Percentiles rank a stretch among this genome's conserved stretches.
Evolutionary conservation across 805 yeast species (phyloP).

Genomic region (Ogataea corticis): DNA sequence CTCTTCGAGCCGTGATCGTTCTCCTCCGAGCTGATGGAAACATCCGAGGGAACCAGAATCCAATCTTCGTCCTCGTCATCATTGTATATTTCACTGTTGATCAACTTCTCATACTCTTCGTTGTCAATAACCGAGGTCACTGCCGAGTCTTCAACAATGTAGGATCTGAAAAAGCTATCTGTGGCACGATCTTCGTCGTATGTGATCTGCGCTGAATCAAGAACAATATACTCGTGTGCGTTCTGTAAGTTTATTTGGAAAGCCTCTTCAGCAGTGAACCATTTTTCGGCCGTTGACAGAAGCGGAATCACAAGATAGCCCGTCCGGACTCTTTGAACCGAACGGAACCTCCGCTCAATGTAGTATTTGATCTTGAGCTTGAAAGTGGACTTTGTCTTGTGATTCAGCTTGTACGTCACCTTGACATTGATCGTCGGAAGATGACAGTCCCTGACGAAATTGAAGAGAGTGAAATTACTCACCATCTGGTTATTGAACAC

Average conservation of each 20-base stretch:
- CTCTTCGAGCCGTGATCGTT: slow-evolving; percentile 10
- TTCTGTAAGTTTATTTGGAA: slow-evolving; percentile 21
- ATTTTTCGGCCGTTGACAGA: slow-evolving; percentile 22
- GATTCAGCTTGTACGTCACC: slow-evolving; percentile 22
- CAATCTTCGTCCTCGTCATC: slow-evolving; percentile 32
- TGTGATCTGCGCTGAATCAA: slow-evolving; percentile 21
- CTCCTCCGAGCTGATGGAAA: slow-evolving; percentile 13
- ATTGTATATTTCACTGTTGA: slow-evolving; percentile 25
- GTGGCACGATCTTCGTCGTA: slow-evolving; percentile 20
- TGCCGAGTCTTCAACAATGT: slow-evolving; percentile 24
- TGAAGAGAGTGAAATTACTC: slow-evolving; percentile 27
- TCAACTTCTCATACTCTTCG: slow-evolving; percentile 29
- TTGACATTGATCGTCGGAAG: slow-evolving; percentile 30
- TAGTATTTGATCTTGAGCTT: slow-evolving; percentile 35
- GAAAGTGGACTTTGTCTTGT: slow-evolving; percentile 28
- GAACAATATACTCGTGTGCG: slow-evolving; percentile 22
- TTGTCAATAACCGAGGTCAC: slow-evolving; percentile 28
- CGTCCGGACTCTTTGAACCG: slow-evolving; percentile 29
- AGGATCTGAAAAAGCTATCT: slow-evolving; percentile 16
- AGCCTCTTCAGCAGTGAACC: slow-evolving; percentile 28
- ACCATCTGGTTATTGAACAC: slow-evolving; percentile 22
- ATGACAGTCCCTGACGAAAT: slow-evolving; percentile 30
- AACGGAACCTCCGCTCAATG: slow-evolving; percentile 35
- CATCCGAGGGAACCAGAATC: slow-evolving; percentile 26
- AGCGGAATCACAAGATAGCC: slow-evolving; percentile 37